These are phyloP conservation scores for Talaromyces marneffei DNA, from an alignment of 2,329 filamentous ascomycete species.

Conservation along the genomic window DNA sequence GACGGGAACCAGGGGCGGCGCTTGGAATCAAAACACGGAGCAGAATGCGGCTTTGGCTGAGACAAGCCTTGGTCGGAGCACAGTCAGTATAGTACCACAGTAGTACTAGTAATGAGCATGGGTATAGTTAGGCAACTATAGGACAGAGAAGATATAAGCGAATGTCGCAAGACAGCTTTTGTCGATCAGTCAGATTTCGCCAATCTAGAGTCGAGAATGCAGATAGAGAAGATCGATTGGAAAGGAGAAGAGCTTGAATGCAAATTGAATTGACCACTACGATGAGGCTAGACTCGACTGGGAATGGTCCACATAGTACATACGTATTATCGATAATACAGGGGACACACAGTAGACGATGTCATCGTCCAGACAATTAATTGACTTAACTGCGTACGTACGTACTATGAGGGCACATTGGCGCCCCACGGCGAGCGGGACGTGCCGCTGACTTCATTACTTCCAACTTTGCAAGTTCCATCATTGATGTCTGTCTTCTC, in stretches of 20 bases:
- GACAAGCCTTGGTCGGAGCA: background rate
- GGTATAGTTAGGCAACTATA: too few species aligned
- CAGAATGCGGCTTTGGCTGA: background rate
- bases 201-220: background rate
- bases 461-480: too few species aligned
- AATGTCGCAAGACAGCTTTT: background rate
- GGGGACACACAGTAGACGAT: background rate
- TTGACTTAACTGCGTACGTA: too few species aligned
- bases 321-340: too few species aligned
- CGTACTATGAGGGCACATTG: too few species aligned
- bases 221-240: background rate
- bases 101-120: too few species aligned
- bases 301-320: background rate
- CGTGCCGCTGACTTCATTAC: background rate
- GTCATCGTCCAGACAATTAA: background rate
- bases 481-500: too few species aligned
- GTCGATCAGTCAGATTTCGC: background rate
- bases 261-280: background rate
- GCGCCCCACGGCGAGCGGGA: background rate
- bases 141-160: background rate
- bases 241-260: background rate
- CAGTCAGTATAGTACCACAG: too few species aligned
- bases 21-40: constrained; percentile 1
- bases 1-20: constrained; percentile 9
- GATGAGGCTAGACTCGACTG: background rate